Conservation (phyloP, 805 yeast species). For the Kuraishia borneana region DNA sequence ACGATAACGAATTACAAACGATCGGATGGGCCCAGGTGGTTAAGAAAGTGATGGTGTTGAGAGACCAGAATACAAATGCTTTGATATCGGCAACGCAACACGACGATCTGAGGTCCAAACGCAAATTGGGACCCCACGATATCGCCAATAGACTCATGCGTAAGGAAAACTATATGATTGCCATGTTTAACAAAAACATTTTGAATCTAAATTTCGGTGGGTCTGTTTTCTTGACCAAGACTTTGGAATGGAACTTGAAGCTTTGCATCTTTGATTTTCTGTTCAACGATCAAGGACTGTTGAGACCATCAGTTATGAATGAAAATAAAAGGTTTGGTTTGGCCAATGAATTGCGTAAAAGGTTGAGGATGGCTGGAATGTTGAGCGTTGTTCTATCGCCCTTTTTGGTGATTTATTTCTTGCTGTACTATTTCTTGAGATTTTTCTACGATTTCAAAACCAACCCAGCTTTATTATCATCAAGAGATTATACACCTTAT, state of each 20-base stretch:
- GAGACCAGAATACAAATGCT: conserved; percentile 81
- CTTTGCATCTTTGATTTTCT: conserved; percentile 80
- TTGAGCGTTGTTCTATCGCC: conserved; percentile 80
- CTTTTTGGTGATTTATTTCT: conserved; percentile 71
- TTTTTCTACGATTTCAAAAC: conserved; percentile 89
- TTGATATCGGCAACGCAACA: conserved; percentile 30
- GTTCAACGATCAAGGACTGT: conserved; percentile 75
- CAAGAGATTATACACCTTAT: conserved; percentile 84
- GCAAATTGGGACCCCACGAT: conserved; percentile 80
- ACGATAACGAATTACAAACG: conserved; percentile 81
- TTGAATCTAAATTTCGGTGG: conserved; percentile 31
- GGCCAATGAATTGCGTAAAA: conserved; percentile 56
- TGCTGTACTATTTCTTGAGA: conserved; percentile 73
- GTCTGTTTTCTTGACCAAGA: conserved; percentile 51
- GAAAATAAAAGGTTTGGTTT: conserved; percentile 58
- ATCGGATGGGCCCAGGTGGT: conserved; percentile 88
- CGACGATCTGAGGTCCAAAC: conserved; percentile 57
- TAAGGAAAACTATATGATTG: conserved; percentile 87
- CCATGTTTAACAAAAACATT: conserved; percentile 70
- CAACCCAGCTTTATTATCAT: conserved; percentile 73
- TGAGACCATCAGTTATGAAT: conserved; percentile 59
- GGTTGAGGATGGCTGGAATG: conserved; percentile 83
- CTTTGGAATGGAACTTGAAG: conserved; percentile 90
- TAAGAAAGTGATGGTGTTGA: conserved; percentile 56
- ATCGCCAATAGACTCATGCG: conserved; percentile 95